These are phyloP conservation scores for Cytospora piceae DNA, from an alignment of 2,329 filamentous ascomycete species.

Conservation along the genomic window DNA sequence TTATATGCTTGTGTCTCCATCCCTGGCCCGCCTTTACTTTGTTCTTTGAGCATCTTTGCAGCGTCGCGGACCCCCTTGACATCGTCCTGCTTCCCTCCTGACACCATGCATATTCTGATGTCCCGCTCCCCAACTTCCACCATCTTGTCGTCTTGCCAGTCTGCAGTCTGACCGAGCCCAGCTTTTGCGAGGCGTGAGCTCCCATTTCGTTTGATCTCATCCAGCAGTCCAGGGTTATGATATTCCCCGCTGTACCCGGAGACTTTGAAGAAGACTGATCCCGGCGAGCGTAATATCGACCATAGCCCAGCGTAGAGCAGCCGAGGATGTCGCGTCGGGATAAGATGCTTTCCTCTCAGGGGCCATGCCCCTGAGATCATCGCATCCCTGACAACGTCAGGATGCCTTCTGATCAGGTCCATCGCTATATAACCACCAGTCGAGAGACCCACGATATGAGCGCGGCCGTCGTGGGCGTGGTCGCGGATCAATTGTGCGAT, in stretches of 20 bases:
- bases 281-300: constrained; percentile 23
- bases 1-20: constrained; percentile 34
- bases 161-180: constrained; percentile 33
- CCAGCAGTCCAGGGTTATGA: constrained; percentile 38
- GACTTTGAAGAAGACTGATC: constrained; percentile 32
- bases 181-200: constrained; percentile 30
- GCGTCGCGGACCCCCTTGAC: constrained; percentile 27
- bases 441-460: constrained; percentile 47
- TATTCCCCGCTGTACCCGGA: constrained; percentile 33
- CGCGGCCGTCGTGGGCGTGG: constrained; percentile 41
- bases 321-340: background rate
- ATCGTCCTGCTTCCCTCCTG: constrained; percentile 41
- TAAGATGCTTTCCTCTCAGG: constrained; percentile 22
- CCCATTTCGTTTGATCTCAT: constrained; percentile 41
- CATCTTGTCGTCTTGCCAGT: constrained; percentile 35
- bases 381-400: constrained; percentile 41
- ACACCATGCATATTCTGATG: constrained; percentile 36
- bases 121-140: constrained; percentile 30
- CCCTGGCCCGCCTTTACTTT: constrained; percentile 36
- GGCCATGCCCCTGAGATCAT: constrained; percentile 43
- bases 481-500: constrained; percentile 43
- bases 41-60: constrained; percentile 35
- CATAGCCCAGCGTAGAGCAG: constrained; percentile 24
- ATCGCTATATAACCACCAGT: constrained; percentile 44
- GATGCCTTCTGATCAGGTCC: constrained; percentile 40